These are phyloP conservation scores for Gastrolobium bilobum DNA, from an alignment of 306 rosid species.

Conservation along the genomic window DNA sequence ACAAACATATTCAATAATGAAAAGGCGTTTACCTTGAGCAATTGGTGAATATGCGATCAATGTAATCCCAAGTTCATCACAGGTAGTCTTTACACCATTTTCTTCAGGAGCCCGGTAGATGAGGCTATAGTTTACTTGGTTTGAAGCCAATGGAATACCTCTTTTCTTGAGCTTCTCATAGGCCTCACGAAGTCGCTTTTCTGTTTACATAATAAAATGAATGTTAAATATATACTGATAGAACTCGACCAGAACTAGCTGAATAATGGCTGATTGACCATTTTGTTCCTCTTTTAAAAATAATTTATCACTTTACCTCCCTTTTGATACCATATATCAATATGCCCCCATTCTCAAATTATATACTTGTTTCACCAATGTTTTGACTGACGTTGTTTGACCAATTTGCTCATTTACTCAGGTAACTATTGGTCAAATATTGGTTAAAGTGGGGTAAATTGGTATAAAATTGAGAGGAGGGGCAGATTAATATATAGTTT, in stretches of 20 bases:
- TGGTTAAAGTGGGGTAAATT: too few relatives aligned
- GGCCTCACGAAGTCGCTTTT: conserved; percentile 81
- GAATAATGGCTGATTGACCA: background rate
- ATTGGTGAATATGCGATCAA: conserved; percentile 95
- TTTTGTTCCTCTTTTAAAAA: too few relatives aligned
- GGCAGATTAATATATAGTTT: too few relatives aligned
- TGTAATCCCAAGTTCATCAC: conserved; percentile 94
- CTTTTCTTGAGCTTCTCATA: conserved; percentile 72
- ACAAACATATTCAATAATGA: conserved; percentile 17
- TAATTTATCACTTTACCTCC: too few relatives aligned
- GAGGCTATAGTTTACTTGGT: conserved; percentile 97
- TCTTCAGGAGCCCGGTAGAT: conserved; percentile 85
- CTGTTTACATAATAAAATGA: conserved; percentile 47
- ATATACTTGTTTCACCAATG: too few relatives aligned
- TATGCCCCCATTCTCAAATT: too few relatives aligned
- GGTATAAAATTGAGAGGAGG: too few relatives aligned
- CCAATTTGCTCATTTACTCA: too few relatives aligned
- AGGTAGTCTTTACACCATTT: conserved; percentile 84
- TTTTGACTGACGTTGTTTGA: too few relatives aligned
- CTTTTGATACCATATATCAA: too few relatives aligned
- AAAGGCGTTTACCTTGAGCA: conserved; percentile 79
- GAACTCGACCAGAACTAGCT: conserved; percentile 20
- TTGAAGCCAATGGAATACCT: conserved; percentile 93
- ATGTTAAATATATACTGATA: background rate
- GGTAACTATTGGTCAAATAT: too few relatives aligned